These are phyloP conservation scores for Wickerhamiella kurtzmanii DNA, from an alignment of 805 yeast species.

Conservation along the genomic window DNA sequence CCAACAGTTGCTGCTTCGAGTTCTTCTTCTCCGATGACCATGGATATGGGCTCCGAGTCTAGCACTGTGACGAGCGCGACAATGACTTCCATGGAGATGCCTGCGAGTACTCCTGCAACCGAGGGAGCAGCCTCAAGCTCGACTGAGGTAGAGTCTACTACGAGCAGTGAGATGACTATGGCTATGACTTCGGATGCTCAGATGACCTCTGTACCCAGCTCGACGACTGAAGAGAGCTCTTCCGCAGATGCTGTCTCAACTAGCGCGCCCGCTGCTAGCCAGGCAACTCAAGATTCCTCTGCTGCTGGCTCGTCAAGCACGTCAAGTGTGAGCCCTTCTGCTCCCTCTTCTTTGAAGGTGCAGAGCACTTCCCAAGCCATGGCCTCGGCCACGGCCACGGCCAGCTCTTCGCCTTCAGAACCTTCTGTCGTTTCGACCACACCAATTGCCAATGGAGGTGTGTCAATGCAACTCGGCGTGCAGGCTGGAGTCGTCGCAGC, in stretches of 20 bases:
- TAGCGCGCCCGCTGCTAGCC: too few species aligned
- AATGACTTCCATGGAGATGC: not conserved
- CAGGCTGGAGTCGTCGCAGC: not conserved
- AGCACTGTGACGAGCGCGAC: not conserved
- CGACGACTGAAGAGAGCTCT: not conserved
- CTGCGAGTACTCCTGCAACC: too few species aligned
- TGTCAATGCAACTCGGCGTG: not conserved
- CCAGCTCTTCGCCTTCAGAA: too few species aligned
- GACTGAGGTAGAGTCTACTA: not conserved
- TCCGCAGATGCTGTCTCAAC: not conserved
- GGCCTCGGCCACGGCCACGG: too few species aligned
- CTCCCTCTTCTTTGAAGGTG: too few species aligned
- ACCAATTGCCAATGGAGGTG: not conserved
- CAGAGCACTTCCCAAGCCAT: too few species aligned
- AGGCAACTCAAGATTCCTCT: too few species aligned
- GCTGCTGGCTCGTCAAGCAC: too few species aligned
- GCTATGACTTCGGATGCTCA: not conserved
- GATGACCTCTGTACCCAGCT: not conserved
- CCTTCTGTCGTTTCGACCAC: not conserved
- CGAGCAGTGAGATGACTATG: not conserved
- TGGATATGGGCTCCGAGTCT: not conserved
- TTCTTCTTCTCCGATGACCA: not conserved
- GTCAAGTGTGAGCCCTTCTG: too few species aligned
- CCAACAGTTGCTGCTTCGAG: not conserved
- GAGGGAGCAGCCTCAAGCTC: not conserved